Evolutionary conservation across 306 rosid species (phyloP).

Genomic region (Vicia villosa): DNA sequence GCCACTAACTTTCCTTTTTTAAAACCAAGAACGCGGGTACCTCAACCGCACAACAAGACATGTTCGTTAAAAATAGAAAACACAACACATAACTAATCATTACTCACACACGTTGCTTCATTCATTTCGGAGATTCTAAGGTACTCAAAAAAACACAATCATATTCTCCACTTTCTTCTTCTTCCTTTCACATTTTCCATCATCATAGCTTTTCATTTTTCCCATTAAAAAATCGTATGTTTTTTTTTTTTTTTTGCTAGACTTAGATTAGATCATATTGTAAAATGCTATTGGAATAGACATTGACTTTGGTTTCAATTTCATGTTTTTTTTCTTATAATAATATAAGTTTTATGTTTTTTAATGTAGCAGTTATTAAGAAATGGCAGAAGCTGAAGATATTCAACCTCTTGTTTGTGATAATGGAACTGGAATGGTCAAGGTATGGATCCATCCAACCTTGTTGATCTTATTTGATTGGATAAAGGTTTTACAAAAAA

Average conservation of each 20-base stretch:
- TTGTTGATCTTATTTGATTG: conserved; percentile 16
- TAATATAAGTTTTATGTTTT: conserved; percentile 23
- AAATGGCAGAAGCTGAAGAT: conserved; percentile 88
- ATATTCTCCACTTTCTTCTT: conserved; percentile 33
- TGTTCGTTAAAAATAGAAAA: conserved; percentile 40
- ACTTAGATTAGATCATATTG: conserved; percentile 4
- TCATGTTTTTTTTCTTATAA: not conserved
- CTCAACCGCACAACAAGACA: conserved; percentile 37
- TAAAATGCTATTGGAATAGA: conserved; percentile 21
- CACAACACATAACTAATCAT: not conserved
- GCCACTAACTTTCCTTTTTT: conserved; percentile 45
- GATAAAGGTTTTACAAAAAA: not conserved
- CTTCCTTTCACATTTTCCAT: conserved; percentile 22
- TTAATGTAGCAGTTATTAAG: conserved; percentile 44
- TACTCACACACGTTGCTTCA: conserved; percentile 11
- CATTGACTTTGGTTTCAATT: not conserved
- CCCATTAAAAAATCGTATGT: not conserved
- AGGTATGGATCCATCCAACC: conserved; percentile 55
- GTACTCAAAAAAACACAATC: conserved; percentile 41
- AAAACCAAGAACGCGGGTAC: conserved; percentile 57
- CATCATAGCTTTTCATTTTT: not conserved
- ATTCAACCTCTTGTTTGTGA: conserved; percentile 98
- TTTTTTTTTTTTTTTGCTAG: conserved; percentile 3
- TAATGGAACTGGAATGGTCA: conserved; percentile 98
- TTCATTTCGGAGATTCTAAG: conserved; percentile 48